phyloP scores from a whole-genome alignment of 1,139 yeast genomes.

The Yamadazyma spencermartinsiae region DNA sequence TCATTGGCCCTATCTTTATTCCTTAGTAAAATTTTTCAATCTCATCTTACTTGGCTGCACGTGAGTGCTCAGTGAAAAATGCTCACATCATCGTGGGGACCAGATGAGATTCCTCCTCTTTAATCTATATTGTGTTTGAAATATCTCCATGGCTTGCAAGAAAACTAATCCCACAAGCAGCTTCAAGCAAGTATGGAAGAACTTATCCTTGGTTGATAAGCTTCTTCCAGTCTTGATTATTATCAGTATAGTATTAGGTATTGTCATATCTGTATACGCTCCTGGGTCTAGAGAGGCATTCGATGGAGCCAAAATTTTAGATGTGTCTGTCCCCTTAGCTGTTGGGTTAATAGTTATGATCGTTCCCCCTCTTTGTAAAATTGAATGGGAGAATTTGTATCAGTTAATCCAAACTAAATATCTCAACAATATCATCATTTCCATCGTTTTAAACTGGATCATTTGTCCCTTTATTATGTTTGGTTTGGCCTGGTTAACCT shows the following conservation, averaged over 20 bases:
- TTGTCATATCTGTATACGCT: slow-evolving; percentile 32
- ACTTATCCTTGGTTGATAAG: slow-evolving; percentile 24
- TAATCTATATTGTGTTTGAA: no score
- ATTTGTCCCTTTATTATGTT: slow-evolving; percentile 59
- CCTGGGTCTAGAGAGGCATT: slow-evolving; percentile 31
- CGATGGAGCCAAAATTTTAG: slow-evolving; percentile 25
- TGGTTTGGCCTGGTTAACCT: slow-evolving; percentile 55
- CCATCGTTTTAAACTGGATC: slow-evolving; percentile 54
- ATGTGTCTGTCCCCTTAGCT: slow-evolving; percentile 48
- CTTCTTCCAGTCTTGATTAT: slow-evolving; percentile 30
- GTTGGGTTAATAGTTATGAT: slow-evolving; percentile 58
- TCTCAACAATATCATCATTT: slow-evolving; percentile 29
- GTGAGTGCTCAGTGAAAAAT: no score
- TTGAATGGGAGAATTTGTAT: slow-evolving; percentile 45
- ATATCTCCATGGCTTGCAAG: not conserved
- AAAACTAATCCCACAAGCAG: not conserved
- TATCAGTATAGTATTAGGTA: slow-evolving; percentile 29
- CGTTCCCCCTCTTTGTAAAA: slow-evolving; percentile 58
- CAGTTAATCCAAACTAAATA: slow-evolving; percentile 18
- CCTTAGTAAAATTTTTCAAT: slow-evolving; percentile 9
- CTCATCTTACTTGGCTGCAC: not conserved
- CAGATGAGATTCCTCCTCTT: no score
- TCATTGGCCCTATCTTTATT: slow-evolving; percentile 7
- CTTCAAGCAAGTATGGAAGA: not conserved
- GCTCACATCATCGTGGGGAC: no score